phyloP scores from a whole-genome alignment of 306 rosid species.

The Prunus padus region DNA sequence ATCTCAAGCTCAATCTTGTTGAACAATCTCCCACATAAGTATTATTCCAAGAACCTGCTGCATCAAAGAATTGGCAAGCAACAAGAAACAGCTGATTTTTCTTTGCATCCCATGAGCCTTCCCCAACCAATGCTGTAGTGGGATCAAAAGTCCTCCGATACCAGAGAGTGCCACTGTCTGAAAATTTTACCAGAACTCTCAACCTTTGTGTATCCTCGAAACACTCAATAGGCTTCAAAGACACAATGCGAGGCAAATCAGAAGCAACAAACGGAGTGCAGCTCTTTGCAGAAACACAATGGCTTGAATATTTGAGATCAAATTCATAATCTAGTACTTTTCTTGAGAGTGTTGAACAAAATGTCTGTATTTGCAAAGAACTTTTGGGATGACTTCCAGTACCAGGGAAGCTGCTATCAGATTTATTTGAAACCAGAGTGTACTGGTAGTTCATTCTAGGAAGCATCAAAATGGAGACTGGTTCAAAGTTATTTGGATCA shows the following conservation, averaged over 20 bases:
- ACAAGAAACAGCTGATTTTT: slow-evolving; percentile 31
- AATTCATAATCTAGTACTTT: slow-evolving; percentile 9
- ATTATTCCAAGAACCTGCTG: slow-evolving; percentile 26
- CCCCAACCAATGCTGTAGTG: slow-evolving; percentile 35
- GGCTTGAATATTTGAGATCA: slow-evolving; percentile 38
- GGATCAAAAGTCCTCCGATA: slow-evolving; percentile 24
- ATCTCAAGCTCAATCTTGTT: slow-evolving; percentile 37
- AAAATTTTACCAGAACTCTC: slow-evolving; percentile 31
- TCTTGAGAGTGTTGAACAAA: slow-evolving; percentile 23
- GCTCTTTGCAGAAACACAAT: slow-evolving; percentile 40
- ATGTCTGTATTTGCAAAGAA: neutral
- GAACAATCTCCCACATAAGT: slow-evolving; percentile 57
- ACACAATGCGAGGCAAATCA: slow-evolving; percentile 28
- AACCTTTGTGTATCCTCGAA: slow-evolving; percentile 10
- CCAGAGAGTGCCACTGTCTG: neutral
- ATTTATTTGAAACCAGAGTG: slow-evolving; percentile 28
- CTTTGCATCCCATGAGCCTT: slow-evolving; percentile 55
- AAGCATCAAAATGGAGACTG: slow-evolving; percentile 39
- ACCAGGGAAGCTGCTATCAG: neutral
- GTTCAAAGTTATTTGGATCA: slow-evolving; percentile 26
- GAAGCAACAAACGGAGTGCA: slow-evolving; percentile 40
- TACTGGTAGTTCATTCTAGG: slow-evolving; percentile 36
- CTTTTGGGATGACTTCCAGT: slow-evolving; percentile 1
- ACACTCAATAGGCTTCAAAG: slow-evolving; percentile 33
- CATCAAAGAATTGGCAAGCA: slow-evolving; percentile 38